These are phyloP conservation scores for Colletotrichum acutatum DNA, from an alignment of 2,329 filamentous ascomycete species.

Conservation along the genomic window DNA sequence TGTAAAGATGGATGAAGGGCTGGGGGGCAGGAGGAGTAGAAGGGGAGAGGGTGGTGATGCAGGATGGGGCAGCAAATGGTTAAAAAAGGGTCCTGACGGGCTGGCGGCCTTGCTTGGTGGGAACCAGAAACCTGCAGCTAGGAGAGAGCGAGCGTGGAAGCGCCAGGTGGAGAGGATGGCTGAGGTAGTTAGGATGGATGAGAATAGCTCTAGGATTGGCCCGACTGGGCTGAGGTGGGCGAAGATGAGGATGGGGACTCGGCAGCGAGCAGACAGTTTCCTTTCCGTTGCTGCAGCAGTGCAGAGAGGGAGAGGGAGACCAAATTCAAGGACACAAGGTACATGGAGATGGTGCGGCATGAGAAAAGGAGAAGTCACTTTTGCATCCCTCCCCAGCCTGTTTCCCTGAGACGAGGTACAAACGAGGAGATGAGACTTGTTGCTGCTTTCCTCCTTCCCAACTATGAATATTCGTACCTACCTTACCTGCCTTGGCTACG, in stretches of 20 bases:
- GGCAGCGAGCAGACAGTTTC: background rate
- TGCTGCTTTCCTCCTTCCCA: background rate
- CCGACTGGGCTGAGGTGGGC: conserved; percentile 27
- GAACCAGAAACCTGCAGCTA: conserved; percentile 18
- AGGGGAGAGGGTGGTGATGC: conserved; percentile 27
- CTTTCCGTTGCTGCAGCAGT: background rate
- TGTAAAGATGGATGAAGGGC: conserved; percentile 24
- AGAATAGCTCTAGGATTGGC: conserved; percentile 32
- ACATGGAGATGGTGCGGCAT: background rate
- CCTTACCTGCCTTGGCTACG: background rate
- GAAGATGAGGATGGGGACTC: conserved; percentile 8
- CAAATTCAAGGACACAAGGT: background rate
- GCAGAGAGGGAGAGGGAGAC: conserved; percentile 1
- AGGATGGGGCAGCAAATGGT: conserved; percentile 35
- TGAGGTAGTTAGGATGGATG: conserved; percentile 26
- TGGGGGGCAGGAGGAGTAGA: conserved; percentile 31
- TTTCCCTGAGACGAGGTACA: background rate
- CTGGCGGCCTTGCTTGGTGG: conserved; percentile 20
- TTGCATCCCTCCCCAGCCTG: conserved; percentile 16
- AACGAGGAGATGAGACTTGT: conserved; percentile 1
- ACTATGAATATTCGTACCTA: background rate
- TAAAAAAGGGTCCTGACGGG: conserved; percentile 36
- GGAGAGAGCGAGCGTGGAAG: conserved; percentile 11
- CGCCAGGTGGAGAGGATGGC: conserved; percentile 31
- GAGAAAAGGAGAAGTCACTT: conserved; percentile 32